Conservation (phyloP, 1,284 basidiomycete species). For the Ganoderma resinaceum region DNA sequence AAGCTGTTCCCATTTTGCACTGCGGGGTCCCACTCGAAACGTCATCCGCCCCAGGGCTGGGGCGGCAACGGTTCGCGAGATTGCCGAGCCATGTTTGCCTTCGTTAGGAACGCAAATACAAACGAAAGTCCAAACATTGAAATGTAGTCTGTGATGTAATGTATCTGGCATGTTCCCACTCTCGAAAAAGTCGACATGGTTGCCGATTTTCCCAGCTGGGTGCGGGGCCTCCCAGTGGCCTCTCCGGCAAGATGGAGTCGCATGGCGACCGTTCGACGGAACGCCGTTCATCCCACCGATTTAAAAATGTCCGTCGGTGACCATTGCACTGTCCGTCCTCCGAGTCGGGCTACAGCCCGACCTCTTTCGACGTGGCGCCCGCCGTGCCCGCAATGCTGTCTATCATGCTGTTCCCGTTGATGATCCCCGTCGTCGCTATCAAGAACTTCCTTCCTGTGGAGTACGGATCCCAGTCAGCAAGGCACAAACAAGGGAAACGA, state of each 20-base stretch:
- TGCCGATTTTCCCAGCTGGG: neutral
- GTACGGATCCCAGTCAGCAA: constrained; percentile 9
- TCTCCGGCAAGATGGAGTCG: neutral
- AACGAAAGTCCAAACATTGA: neutral
- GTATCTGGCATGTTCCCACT: neutral
- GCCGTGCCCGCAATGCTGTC: constrained; percentile 67
- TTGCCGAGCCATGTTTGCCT: constrained; percentile 2
- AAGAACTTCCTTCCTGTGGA: constrained; percentile 79
- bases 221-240: neutral
- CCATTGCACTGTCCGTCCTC: neutral
- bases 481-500: neutral
- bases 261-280: constrained; percentile 15
- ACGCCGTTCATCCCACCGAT: constrained; percentile 18
- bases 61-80: neutral
- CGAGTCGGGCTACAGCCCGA: constrained; percentile 36
- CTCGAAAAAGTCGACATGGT: neutral
- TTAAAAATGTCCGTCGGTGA: constrained; percentile 12
- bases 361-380: constrained; percentile 40
- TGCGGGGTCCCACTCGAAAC: constrained; percentile 15
- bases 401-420: constrained; percentile 78
- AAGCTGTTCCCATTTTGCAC: neutral
- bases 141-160: neutral
- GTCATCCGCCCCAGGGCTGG: constrained; percentile 11
- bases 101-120: neutral
- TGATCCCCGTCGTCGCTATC: constrained; percentile 88